These are phyloP conservation scores for Polysphondylium violaceum DNA, from an alignment of 78 protist genomes.

Conservation along the genomic window DNA sequence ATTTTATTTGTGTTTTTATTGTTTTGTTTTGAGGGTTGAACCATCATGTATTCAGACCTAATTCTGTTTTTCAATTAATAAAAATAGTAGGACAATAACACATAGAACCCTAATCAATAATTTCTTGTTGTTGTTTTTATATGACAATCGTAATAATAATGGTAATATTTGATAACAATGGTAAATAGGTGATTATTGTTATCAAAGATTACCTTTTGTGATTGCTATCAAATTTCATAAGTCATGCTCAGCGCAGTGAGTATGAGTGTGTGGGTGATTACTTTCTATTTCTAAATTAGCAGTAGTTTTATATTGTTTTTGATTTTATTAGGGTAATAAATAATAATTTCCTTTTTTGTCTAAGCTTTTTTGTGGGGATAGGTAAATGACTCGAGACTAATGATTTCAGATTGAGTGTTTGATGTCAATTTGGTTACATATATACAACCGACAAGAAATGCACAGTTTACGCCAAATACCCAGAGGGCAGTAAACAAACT, in stretches of 20 bases:
- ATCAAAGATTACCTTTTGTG: too few species aligned
- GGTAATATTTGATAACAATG: too few species aligned
- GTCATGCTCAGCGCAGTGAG: too few species aligned
- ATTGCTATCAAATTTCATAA: too few species aligned
- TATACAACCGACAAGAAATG: conserved; percentile 19
- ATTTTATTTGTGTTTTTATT: too few species aligned
- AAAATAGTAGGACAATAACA: too few species aligned
- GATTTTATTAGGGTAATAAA: background rate
- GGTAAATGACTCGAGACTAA: background rate
- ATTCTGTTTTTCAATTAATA: too few species aligned
- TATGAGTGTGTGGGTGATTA: background rate
- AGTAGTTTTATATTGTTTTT: background rate
- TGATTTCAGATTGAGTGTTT: conserved; percentile 30
- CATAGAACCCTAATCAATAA: too few species aligned
- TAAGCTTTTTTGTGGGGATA: conserved; percentile 63
- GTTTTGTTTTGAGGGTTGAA: too few species aligned
- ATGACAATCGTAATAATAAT: too few species aligned
- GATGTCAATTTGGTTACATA: conserved; percentile 4
- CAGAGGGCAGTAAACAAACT: conserved; percentile 31
- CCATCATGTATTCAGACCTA: too few species aligned
- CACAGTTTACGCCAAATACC: conserved; percentile 41
- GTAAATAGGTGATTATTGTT: background rate
- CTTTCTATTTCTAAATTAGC: background rate
- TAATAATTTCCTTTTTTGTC: background rate
- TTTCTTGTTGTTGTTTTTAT: too few species aligned